Base-by-base conservation (phyloP, 805 yeast genomes). In the Ogataea zsoltii region DNA sequence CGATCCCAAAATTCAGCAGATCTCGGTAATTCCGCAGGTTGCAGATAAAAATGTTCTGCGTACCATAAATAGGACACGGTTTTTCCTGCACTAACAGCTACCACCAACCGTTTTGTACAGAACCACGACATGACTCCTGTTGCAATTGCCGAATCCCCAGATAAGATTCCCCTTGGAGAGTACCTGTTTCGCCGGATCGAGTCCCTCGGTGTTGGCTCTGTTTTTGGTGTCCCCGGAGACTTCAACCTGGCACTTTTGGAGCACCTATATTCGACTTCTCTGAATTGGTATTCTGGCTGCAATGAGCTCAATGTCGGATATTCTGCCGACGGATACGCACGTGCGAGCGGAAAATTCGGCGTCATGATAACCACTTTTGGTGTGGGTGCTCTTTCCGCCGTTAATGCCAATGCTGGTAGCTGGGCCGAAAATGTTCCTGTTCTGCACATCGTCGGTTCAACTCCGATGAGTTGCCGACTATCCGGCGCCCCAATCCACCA, bases 281-380 rank as follows among this genome's bases (percentile, higher is more conserved):
- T 85, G 54, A 67, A 79, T 42, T 89, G 95, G 88, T 72, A 87
- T 38, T 96, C 96, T 18, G 80, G 82, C 49, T 88, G 96, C 69
- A 90, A 90, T 60, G 97, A 90, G 68, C 74, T 90, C 52, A 91
- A 90, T 60, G 84, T 94, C 3, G 94, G 95, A 7, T 90, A 91
- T 62, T 82, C 94, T 5, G 91, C 92, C 7, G 97, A 91, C 63
- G 97, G 97, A 4, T 91, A 88, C 58, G 80, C 94, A 15, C 76
- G 92, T 49, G 70, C 71, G 34, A 73, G 82, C 23, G 71, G 74
- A 39, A 75, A 79, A n/a, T 76, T 86, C 6, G 88, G 89, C 42
- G 89, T 82, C 16, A 63, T 76, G 42, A 61, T 77, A 30, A 82
- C 91, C 42, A 89, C 97, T 3, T 87, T 74, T 65, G 97, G 96